Percentiles rank a stretch among this genome's conserved stretches.
Conservation (phyloP, 2,329 filamentous ascomycete species). For the Aureobasidium sp. region DNA sequence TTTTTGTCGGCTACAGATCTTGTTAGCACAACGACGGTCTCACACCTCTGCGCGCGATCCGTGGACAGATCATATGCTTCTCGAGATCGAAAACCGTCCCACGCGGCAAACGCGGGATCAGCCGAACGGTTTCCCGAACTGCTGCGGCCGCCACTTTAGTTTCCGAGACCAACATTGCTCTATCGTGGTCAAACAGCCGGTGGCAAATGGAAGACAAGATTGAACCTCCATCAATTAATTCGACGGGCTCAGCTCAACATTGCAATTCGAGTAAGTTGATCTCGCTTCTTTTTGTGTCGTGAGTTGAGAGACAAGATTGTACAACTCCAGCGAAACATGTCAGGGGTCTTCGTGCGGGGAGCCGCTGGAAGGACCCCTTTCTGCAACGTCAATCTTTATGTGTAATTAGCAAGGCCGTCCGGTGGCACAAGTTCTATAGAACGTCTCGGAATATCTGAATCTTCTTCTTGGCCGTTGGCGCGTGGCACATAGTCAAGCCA, state of each 20-base stretch:
- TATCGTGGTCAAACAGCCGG: background rate
- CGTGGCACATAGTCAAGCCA: constrained; percentile 10
- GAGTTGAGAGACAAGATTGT: background rate
- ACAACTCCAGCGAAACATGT: background rate
- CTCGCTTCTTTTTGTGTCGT: background rate
- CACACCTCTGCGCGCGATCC: constrained; percentile 4
- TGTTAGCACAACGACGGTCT: constrained; percentile 6
- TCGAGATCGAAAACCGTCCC: constrained; percentile 10
- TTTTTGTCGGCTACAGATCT: constrained; percentile 3
- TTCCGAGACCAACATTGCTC: constrained; percentile 4
- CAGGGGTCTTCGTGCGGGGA: constrained; percentile 5
- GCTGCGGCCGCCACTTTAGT: constrained; percentile 8
- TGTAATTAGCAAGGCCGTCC: background rate
- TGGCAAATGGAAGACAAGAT: background rate
- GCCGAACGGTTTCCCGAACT: constrained; percentile 6
- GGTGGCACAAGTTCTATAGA: constrained; percentile 6
- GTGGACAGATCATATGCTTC: background rate
- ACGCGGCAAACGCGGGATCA: background rate
- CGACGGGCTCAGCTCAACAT: background rate
- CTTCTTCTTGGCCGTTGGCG: constrained; percentile 5
- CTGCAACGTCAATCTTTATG: constrained; percentile 1
- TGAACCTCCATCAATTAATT: background rate
- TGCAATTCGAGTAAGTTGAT: background rate
- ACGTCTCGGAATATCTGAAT: constrained; percentile 2
- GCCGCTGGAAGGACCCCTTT: background rate